Conservation (phyloP, 768 basidiomycete genomes). For the Phlegmacium glaucopus region DNA sequence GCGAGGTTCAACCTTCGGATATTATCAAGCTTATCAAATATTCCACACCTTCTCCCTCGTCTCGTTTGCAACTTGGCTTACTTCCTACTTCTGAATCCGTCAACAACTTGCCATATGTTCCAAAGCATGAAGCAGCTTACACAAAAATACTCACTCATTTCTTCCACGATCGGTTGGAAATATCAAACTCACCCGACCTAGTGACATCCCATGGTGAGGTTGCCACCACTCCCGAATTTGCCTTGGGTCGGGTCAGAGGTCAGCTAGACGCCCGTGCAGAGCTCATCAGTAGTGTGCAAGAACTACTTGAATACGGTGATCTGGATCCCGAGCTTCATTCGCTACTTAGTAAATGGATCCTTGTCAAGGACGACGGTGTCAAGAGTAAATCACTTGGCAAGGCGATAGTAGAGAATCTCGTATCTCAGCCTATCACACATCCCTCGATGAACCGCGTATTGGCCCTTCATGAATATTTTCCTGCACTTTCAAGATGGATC, state of each 20-base stretch:
- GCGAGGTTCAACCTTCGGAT: conserved; percentile 36
- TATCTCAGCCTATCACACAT: conserved; percentile 34
- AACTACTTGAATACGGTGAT: conserved; percentile 52
- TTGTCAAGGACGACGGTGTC: conserved; percentile 64
- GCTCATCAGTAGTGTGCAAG: conserved; percentile 61
- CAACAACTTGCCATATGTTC: conserved; percentile 56
- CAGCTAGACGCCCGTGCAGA: conserved; percentile 72
- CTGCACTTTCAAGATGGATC: conserved; percentile 85
- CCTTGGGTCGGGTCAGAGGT: conserved; percentile 86
- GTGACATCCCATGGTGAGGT: conserved; percentile 65
- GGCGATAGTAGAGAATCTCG: conserved; percentile 50
- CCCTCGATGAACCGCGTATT: conserved; percentile 55
- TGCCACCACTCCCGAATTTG: conserved; percentile 93
- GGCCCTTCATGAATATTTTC: conserved; percentile 56
- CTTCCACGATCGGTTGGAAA: conserved; percentile 74
- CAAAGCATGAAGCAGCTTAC: conserved; percentile 89
- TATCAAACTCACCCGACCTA: conserved; percentile 80
- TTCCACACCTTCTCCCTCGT: conserved; percentile 32
- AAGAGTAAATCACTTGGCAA: conserved; percentile 60
- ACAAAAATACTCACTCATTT: conserved; percentile 83
- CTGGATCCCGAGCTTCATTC: conserved; percentile 59
- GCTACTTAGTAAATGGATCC: conserved; percentile 76
- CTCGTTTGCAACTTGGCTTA: conserved; percentile 49
- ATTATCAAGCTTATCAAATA: conserved; percentile 51
- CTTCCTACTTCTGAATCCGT: conserved; percentile 22